Percentiles rank a stretch among this genome's conserved stretches.
These are phyloP conservation scores for Lepiota venenata DNA, from an alignment of 768 basidiomycete genomes.

Conservation along the genomic window DNA sequence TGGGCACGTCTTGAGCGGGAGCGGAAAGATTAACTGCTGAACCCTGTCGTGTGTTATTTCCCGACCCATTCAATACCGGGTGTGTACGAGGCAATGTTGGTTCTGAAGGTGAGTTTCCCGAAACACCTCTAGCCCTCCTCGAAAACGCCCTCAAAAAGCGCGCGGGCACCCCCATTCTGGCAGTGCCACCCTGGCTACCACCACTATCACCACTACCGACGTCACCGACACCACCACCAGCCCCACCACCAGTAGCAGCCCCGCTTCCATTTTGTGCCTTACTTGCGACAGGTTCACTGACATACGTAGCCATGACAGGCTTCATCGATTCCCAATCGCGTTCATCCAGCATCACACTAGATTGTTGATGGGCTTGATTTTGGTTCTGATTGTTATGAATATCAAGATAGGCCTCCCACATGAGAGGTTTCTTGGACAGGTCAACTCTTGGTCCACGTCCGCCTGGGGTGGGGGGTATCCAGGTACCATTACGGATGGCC, in stretches of 20 bases:
- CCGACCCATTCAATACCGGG: neutral
- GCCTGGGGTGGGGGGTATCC: constrained; percentile 37
- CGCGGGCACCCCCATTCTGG: neutral
- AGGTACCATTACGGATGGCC: constrained; percentile 63
- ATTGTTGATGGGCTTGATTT: constrained; percentile 2
- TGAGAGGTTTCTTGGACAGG: constrained; percentile 40
- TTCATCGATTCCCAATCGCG: constrained; percentile 18
- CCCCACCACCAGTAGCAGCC: neutral
- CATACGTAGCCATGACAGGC: constrained; percentile 16
- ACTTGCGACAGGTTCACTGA: neutral
- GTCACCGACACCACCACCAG: neutral
- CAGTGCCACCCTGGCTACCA: neutral
- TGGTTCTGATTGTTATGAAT: constrained; percentile 14
- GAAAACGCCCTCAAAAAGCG: neutral
- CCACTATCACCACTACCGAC: neutral
- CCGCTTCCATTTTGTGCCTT: neutral
- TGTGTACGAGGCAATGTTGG: neutral
- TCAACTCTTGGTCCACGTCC: constrained; percentile 29
- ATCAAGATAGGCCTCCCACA: constrained; percentile 46
- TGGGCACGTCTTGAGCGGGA: constrained; percentile 1
- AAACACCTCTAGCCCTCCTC: neutral
- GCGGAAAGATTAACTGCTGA: neutral
- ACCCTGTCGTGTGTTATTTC: constrained; percentile 1
- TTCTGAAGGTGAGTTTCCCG: neutral
- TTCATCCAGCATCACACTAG: constrained; percentile 3